Conservation (phyloP, 179 eudicot species). For the Vitellaria paradoxa region DNA sequence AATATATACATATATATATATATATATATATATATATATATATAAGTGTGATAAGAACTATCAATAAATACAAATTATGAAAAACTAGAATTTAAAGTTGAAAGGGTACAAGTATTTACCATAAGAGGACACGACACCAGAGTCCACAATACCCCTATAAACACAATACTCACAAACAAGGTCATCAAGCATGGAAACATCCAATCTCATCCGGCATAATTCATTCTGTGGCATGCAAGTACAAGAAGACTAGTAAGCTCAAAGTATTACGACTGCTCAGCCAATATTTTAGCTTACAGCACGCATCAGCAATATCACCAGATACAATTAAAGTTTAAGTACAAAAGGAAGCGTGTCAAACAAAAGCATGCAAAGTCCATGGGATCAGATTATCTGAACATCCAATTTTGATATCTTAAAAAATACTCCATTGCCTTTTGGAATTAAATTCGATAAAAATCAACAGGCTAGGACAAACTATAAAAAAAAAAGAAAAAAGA, state of each 20-base stretch:
- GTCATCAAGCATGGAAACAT: conserved; percentile 67
- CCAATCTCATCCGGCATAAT: conserved; percentile 74
- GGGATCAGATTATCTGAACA: too few relatives aligned
- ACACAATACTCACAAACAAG: conserved; percentile 88
- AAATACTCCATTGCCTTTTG: not conserved
- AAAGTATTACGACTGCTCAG: not conserved
- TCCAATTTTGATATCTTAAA: not conserved
- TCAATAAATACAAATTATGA: not conserved
- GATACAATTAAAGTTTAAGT: not conserved
- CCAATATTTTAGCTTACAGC: not conserved
- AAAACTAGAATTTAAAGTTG: not conserved
- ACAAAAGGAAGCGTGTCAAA: not conserved
- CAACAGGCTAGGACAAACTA: not conserved
- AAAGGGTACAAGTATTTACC: conserved; percentile 15
- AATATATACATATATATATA: too few relatives aligned
- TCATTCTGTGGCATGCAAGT: conserved; percentile 66
- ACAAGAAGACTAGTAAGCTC: not conserved
- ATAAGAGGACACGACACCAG: conserved; percentile 28
- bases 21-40: too few relatives aligned
- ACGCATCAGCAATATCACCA: not conserved
- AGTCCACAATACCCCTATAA: conserved; percentile 85
- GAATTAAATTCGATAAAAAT: not conserved
- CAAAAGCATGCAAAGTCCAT: not conserved
- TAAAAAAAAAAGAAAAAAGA: too few relatives aligned
- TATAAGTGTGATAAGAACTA: not conserved